Evolutionary conservation across 129 eudicot species (phyloP), one percentile per base, ranked within the genome.

Genomic region (Rutidosis leptorrhynchoides): DNA sequence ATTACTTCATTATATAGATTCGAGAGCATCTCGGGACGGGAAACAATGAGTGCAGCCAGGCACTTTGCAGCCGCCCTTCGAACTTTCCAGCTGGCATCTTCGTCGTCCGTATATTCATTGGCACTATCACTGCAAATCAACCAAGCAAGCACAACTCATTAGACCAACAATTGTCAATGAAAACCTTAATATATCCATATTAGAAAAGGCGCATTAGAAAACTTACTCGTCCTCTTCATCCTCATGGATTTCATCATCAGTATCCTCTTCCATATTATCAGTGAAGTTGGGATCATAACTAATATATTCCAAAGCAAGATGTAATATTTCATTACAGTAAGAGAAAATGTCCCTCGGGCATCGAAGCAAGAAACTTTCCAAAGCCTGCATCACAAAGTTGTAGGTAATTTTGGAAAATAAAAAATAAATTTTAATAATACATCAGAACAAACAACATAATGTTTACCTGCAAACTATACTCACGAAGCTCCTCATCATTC

Each of bases 201-300:
- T 48, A 20, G 23, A n/a, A 48, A 33, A 60, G 6, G 55, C 51
- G n/a, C 52, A 70, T 20, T 23, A 33, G 27, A 46, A 62, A 56
- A 77, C 99, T 70, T 89, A 94, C 99, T 94, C 99, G 65, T 89
- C 99, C 58, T 89, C 99, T 17, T 89, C 99, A 33, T 86, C 99
- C 37, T 77, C 99, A 53, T 68, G 80, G 68, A 70, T 70, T 67
- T 89, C 97, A 64, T 89, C 87, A 79, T 94, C 94, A 49, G 93
- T 86, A 70, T 89, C 97, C 79, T 89, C 99, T 78, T 94, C 99
- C 99, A 89, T 94, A 83, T 86, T 84, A 78, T 94, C 99, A 56
- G 99, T 89, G 76, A 94, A 94, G 78, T 94, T 94, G 54, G 99
- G 99, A 78, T 94, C 99, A 71, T 94, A 87, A 74, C 99, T 94